These are phyloP conservation scores for Oryza brachyantha DNA, from an alignment of 176 grass and related monocot genomes.

Conservation along the genomic window DNA sequence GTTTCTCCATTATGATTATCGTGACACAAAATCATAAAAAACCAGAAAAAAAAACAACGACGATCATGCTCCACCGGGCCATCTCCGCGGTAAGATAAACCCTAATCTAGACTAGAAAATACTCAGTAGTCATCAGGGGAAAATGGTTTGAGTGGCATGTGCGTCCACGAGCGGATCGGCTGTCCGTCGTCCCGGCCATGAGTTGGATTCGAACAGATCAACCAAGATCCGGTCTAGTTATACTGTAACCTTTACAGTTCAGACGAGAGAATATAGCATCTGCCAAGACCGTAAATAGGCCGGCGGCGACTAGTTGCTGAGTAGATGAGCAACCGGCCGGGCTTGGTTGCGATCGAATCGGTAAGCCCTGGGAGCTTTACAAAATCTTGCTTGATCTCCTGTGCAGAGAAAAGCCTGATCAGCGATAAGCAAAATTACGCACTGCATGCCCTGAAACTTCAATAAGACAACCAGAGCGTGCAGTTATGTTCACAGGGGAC, in stretches of 20 bases:
- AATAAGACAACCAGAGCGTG: not conserved
- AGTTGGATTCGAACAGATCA: slow-evolving; percentile 29
- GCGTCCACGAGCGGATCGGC: not conserved
- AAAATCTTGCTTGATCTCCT: not conserved
- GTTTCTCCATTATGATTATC: no score
- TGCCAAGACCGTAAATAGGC: not conserved
- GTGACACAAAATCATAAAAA: no score
- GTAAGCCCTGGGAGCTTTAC: not conserved
- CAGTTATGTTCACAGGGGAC: not conserved
- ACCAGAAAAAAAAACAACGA: no score
- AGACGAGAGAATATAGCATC: not conserved
- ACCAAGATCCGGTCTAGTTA: slow-evolving; percentile 1
- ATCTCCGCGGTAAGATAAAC: no score
- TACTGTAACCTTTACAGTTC: slow-evolving; percentile 21
- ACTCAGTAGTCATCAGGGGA: not conserved
- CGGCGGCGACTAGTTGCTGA: not conserved
- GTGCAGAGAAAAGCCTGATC: not conserved
- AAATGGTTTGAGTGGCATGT: not conserved
- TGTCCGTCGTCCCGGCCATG: not conserved
- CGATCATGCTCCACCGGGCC: no score
- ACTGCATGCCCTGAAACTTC: not conserved
- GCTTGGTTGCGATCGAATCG: not conserved
- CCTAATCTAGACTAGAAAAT: no score
- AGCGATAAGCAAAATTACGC: not conserved
- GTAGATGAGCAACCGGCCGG: not conserved